A percentile compares a stretch with the other conserved stretches of the same genome.
These are phyloP conservation scores for Penicillium sp. DNA, from an alignment of 2,329 filamentous ascomycete species.

Conservation along the genomic window DNA sequence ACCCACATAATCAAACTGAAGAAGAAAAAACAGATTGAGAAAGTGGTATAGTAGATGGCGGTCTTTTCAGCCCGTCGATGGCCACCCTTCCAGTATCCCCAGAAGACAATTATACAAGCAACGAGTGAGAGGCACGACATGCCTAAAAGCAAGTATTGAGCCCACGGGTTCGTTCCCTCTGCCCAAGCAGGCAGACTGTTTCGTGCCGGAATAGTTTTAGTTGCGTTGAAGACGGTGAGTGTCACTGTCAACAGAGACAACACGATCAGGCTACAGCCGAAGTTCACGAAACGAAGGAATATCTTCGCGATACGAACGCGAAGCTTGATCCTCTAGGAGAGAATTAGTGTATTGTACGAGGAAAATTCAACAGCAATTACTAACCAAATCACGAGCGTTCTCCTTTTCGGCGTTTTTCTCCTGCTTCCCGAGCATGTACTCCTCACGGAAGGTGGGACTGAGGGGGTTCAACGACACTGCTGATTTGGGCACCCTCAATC, in stretches of 20 bases:
- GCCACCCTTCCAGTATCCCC: constrained; percentile 83
- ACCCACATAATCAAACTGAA: constrained; percentile 92
- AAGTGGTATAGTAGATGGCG: constrained; percentile 90
- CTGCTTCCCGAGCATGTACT: constrained; percentile 79
- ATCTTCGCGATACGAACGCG: constrained; percentile 92
- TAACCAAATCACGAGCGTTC: constrained; percentile 82
- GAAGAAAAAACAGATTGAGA: constrained; percentile 90
- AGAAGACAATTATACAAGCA: constrained; percentile 76
- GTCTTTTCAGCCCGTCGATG: constrained; percentile 89
- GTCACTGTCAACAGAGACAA: constrained; percentile 85
- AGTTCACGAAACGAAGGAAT: constrained; percentile 91
- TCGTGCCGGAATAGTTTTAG: constrained; percentile 68
- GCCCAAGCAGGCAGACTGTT: constrained; percentile 87
- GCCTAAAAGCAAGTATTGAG: constrained; percentile 77
- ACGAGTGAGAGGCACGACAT: constrained; percentile 78
- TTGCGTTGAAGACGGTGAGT: constrained; percentile 89
- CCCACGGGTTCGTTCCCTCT: constrained; percentile 74
- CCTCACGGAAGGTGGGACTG: constrained; percentile 88
- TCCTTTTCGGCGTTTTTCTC: constrained; percentile 79
- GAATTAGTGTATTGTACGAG: constrained; percentile 36
- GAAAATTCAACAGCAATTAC: constrained; percentile 35
- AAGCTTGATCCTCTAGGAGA: constrained; percentile 78
- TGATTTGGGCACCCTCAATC: constrained; percentile 82
- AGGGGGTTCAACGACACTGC: constrained; percentile 73
- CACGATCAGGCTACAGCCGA: constrained; percentile 94